These are phyloP conservation scores for Penicillium sp. DNA, from an alignment of 2,329 filamentous ascomycete genomes.

Conservation along the genomic window DNA sequence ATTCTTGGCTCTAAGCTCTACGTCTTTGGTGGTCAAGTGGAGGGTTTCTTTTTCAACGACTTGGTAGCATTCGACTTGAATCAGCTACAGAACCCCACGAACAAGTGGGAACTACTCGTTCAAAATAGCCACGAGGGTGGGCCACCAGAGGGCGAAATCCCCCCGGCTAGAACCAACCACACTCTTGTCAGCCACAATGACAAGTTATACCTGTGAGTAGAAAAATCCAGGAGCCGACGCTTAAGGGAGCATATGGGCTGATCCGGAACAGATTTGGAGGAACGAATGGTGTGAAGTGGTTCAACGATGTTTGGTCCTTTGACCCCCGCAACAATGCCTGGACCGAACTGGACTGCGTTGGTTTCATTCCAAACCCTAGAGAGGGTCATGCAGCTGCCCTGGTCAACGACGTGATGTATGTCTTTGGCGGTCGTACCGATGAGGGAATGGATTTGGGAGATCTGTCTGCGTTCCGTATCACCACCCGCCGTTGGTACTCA, in stretches of 20 bases:
- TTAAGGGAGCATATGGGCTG: constrained; percentile 41
- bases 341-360: constrained; percentile 91
- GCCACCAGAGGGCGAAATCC: constrained; percentile 65
- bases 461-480: constrained; percentile 80
- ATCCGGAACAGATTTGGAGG: constrained; percentile 67
- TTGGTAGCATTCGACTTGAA: constrained; percentile 94
- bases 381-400: constrained; percentile 93
- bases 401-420: constrained; percentile 98
- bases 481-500: constrained; percentile 92
- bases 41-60: constrained; percentile 98
- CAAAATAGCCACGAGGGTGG: constrained; percentile 65
- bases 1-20: constrained; percentile 97
- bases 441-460: constrained; percentile 92
- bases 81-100: constrained; percentile 84
- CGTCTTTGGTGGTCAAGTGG: constrained; percentile 95
- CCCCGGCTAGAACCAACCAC: constrained; percentile 92
- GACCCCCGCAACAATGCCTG: constrained; percentile 81
- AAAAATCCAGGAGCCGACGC: too few relatives aligned
- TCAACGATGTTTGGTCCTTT: constrained; percentile 98
- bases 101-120: constrained; percentile 93
- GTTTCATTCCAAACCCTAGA: constrained; percentile 89
- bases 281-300: constrained; percentile 95
- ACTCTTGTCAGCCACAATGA: constrained; percentile 90
- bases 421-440: constrained; percentile 94
- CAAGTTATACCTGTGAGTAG: constrained; percentile 72